Evolutionary conservation across 305 asterid genomes (phyloP), one percentile per base, ranked within the genome.

Genomic region (Salvia sclarea): DNA sequence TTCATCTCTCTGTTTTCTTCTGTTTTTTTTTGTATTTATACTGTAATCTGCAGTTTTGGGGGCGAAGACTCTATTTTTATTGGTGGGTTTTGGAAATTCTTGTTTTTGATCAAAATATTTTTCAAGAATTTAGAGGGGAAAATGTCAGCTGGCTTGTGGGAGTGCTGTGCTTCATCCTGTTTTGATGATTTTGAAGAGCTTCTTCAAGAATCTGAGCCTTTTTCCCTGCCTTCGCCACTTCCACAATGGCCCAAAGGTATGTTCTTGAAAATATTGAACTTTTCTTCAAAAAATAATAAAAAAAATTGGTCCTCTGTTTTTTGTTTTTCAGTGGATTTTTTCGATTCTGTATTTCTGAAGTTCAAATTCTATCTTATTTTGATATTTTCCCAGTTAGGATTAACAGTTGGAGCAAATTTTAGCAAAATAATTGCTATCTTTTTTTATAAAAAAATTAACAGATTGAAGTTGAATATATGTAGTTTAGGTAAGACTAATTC

Each of bases 201-300:
- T 31, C 74, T 76, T 18, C 75, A 58, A 45, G 75, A 72, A 72
- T 69, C 83, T 24, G 43, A 77, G 67, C 84, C 77, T 18, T 89
- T 84, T 82, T 57, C 82, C 61, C 71, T 89, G 78, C 96, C 96
- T 68, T 80, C 89, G 21, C 79, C 85, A 24, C 84, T 89, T 72
- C 92, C 92, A 16, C 80, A 81, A 38, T 89, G 95, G 95, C 86
- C 95, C 45, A 77, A 80, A 87, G 96, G 96, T 87, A 69, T 61
- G 44, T 54, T 73, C 71, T 75, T 69, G 54, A 43, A 12, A 54
- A 21, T 57, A 47, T 37, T 37, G 2, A 33, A n/a, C n/a, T 22
- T 64, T 62, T 47, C 4, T 45, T 63, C 6, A 33, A 33, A 33
- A 33, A 4, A 25, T 1, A 25, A 25, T 1, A 25, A 25, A 12